Conservation (phyloP, 495 filamentous ascomycete species). For the Rostrohypoxylon terebratum region DNA sequence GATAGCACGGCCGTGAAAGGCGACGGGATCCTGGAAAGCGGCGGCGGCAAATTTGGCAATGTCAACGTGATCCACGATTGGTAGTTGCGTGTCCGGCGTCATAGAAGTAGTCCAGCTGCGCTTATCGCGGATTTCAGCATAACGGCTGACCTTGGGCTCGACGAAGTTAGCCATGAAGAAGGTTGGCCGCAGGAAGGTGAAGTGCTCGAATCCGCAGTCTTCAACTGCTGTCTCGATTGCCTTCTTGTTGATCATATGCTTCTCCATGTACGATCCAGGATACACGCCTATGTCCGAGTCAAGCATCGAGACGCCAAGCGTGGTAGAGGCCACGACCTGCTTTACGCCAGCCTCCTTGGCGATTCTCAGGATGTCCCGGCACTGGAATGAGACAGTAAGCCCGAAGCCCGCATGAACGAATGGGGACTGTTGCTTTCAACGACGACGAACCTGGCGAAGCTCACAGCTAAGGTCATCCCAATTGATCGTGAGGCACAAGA, state of each 20-base stretch:
- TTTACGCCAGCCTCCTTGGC: constrained; percentile 56
- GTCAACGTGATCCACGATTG: constrained; percentile 60
- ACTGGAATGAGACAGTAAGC: not conserved
- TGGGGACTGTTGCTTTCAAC: no score
- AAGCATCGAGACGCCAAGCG: constrained; percentile 47
- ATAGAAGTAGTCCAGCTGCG: constrained; percentile 34
- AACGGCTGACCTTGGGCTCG: constrained; percentile 48
- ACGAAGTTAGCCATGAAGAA: constrained; percentile 66
- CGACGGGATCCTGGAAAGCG: constrained; percentile 51
- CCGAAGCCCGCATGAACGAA: no score
- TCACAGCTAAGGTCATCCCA: constrained; percentile 13
- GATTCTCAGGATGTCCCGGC: constrained; percentile 48
- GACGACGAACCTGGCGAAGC: constrained; percentile 44
- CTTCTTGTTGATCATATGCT: constrained; percentile 44
- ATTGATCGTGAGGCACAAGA: constrained; percentile 59
- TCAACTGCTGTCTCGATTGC: constrained; percentile 54
- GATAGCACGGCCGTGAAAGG: constrained; percentile 52
- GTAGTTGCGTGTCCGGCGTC: constrained; percentile 48
- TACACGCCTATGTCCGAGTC: constrained; percentile 31
- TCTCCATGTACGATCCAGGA: constrained; percentile 40
- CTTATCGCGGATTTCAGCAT: not conserved
- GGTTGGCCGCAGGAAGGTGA: constrained; percentile 60
- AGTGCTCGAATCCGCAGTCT: constrained; percentile 51
- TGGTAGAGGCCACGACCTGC: constrained; percentile 53
- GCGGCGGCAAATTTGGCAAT: constrained; percentile 58